Conservation (phyloP, 2,329 filamentous ascomycete genomes). For the Epichloe bromicola region DNA sequence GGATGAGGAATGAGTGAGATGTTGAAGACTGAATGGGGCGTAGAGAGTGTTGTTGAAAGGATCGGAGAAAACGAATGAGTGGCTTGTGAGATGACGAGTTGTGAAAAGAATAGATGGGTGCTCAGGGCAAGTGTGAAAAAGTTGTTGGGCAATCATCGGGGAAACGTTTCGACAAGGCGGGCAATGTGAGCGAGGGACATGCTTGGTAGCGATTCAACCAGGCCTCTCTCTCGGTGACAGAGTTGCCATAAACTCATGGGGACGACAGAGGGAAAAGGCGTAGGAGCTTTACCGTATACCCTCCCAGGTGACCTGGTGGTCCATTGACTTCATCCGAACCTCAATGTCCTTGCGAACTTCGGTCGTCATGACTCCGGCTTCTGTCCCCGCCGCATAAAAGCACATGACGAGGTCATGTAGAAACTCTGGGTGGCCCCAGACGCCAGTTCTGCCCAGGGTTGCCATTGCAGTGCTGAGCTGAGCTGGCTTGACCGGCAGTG, state of each 20-base stretch:
- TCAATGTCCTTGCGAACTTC: conserved; percentile 19
- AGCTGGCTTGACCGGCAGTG: not conserved
- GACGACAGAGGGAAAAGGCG: not conserved
- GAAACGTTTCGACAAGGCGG: no score
- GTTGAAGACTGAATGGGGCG: no score
- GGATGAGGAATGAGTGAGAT: no score
- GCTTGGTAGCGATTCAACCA: not conserved
- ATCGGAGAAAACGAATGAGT: not conserved
- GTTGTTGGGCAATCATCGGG: not conserved
- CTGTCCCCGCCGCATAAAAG: conserved; percentile 19
- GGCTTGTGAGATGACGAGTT: no score
- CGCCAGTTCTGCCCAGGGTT: not conserved
- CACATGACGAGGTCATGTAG: conserved; percentile 21
- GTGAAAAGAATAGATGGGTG: not conserved
- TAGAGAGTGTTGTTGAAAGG: not conserved
- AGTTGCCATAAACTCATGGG: no score
- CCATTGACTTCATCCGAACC: conserved; percentile 18
- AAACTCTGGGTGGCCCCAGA: conserved; percentile 14
- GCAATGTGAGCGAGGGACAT: no score
- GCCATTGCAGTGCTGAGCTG: not conserved
- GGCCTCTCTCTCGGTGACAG: no score
- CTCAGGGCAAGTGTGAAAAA: not conserved
- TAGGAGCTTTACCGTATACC: conserved; percentile 25
- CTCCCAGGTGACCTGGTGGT: conserved; percentile 29
- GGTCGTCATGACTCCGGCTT: conserved; percentile 14